phyloP scores from a whole-genome alignment of 2,329 filamentous ascomycete species.

The Aspergillus quadricinctus region DNA sequence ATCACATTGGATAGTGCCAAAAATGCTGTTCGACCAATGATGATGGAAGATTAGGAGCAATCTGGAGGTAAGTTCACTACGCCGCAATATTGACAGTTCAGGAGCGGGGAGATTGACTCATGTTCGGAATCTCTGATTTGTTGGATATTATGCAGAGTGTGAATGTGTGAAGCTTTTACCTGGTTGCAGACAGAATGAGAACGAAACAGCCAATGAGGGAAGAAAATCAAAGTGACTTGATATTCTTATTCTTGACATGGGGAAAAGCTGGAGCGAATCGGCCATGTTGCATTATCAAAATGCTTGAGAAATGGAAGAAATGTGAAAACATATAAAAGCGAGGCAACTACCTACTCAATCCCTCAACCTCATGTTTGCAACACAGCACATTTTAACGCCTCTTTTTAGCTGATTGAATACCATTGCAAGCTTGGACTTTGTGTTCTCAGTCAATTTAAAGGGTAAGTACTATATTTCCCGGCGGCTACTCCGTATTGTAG shows the following conservation, averaged over 20 bases:
- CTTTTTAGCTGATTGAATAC: too few relatives aligned
- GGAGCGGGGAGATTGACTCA: not conserved
- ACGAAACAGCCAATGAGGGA: not conserved
- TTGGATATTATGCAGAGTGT: not conserved
- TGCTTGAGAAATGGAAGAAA: too few relatives aligned
- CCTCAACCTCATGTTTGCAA: too few relatives aligned
- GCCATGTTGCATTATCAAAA: too few relatives aligned
- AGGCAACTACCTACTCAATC: too few relatives aligned
- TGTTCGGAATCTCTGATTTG: not conserved
- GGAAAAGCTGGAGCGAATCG: too few relatives aligned
- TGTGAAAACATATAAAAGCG: too few relatives aligned
- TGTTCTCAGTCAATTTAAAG: not conserved
- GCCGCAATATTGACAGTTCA: conserved; percentile 1
- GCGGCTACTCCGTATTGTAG: not conserved
- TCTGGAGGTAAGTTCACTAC: conserved; percentile 3
- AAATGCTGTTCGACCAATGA: conserved; percentile 5
- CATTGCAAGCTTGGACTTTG: too few relatives aligned
- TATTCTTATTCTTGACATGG: not conserved
- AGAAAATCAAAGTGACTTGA: not conserved
- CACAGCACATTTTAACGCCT: too few relatives aligned
- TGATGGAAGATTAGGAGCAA: not conserved
- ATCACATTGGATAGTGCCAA: conserved; percentile 13
- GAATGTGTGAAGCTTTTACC: not conserved
- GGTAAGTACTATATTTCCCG: not conserved
- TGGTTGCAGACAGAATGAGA: not conserved